These are phyloP conservation scores for Boehmeria nivea DNA, from an alignment of 306 rosid genomes.

Conservation along the genomic window DNA sequence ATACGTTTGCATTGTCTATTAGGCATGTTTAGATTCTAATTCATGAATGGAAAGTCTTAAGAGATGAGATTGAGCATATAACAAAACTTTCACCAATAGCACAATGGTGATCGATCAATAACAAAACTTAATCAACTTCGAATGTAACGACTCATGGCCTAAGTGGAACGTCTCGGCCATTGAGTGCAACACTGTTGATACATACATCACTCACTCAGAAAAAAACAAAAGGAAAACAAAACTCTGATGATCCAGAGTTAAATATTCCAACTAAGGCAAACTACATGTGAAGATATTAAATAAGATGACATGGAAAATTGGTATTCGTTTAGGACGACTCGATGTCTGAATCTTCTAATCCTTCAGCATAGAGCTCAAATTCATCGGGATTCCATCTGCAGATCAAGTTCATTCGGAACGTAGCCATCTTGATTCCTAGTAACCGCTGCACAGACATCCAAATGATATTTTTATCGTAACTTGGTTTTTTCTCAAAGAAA, in stretches of 20 bases:
- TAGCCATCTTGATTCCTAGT: slow-evolving; percentile 73
- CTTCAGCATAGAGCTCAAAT: slow-evolving; percentile 57
- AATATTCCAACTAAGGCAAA: not conserved
- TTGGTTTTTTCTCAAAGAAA: not conserved
- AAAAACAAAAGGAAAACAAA: not conserved
- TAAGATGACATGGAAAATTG: not conserved
- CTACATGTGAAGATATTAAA: not conserved
- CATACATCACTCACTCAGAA: not conserved
- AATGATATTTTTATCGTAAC: not conserved
- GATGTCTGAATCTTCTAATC: slow-evolving; percentile 68
- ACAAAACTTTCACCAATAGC: not conserved
- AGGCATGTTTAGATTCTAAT: too few relatives aligned
- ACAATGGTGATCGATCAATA: not conserved
- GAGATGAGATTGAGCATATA: too few relatives aligned
- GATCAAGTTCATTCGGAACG: slow-evolving; percentile 61
- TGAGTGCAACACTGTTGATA: not conserved
- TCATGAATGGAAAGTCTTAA: too few relatives aligned
- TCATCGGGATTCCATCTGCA: slow-evolving; percentile 82
- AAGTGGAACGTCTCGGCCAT: not conserved
- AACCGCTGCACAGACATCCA: slow-evolving; percentile 48
- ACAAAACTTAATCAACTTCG: not conserved
- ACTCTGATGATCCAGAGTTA: not conserved
- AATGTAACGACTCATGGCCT: not conserved
- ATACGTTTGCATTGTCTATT: too few relatives aligned
- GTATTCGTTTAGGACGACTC: slow-evolving; percentile 44